phyloP scores from a whole-genome alignment of 768 basidiomycete genomes.

The Leccinellum albellum region DNA sequence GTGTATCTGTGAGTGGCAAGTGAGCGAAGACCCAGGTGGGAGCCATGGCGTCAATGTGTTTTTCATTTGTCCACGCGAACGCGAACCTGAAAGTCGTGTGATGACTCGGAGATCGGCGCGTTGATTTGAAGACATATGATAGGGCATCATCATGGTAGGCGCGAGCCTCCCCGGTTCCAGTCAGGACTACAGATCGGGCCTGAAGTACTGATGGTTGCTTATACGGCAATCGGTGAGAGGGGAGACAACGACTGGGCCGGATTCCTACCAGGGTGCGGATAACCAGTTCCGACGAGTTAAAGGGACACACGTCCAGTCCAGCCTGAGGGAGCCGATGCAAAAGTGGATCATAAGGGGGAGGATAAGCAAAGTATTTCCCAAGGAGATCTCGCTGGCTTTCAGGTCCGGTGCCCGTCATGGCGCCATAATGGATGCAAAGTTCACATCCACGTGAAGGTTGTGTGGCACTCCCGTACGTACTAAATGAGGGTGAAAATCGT shows the following conservation, averaged over 20 bases:
- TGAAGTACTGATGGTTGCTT: background rate
- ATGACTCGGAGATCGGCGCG: background rate
- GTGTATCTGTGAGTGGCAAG: background rate
- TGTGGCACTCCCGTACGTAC: background rate
- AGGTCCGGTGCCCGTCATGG: background rate
- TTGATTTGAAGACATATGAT: background rate
- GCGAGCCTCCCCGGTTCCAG: background rate
- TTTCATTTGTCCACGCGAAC: background rate
- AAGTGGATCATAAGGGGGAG: background rate
- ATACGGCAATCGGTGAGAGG: background rate
- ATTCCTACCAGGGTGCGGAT: background rate
- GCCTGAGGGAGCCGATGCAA: background rate
- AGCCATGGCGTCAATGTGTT: background rate
- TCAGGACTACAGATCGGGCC: background rate
- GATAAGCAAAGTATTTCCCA: too few species aligned
- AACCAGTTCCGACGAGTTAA: background rate
- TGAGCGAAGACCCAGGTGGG: background rate
- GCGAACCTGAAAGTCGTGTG: background rate
- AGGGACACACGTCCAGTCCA: background rate
- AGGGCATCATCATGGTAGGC: background rate
- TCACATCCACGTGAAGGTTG: background rate
- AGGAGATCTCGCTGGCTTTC: background rate
- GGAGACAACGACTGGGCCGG: background rate
- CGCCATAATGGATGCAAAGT: background rate
- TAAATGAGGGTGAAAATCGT: background rate